Evolutionary conservation across 2,329 filamentous ascomycete species (phyloP), one percentile per base, ranked within the genome.

Genomic region (Ceratocystis papillata): DNA sequence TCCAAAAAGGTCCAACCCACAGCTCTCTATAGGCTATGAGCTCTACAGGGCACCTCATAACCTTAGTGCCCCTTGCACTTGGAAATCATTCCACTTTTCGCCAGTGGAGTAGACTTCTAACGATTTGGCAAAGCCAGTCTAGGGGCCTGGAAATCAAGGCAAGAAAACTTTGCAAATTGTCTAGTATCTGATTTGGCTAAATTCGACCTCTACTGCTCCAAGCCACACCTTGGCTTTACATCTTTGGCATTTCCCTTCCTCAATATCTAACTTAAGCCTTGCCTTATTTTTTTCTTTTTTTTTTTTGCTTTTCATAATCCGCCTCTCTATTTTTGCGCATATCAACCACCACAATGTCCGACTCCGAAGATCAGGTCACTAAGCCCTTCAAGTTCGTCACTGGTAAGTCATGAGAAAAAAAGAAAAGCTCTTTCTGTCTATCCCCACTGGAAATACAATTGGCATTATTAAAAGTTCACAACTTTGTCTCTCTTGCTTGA

Each of bases 301-400:
- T 57, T 67, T 57, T 44, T 55, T 41, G 22, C 41, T 28, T 33
- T 25, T 30, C 50, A 22, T 10, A 63, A 60, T 30, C 45, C 65
- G 60, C 41, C 37, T 62, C 48, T 20, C 48, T 41, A 41, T 41
- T 41, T 41, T 65, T 65, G 63, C 63, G 55, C 59, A 28, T 44
- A 64, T 68, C 48, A 64, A 76, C 76, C 75, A 79, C 79, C 84
- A 92, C 80, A 73, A 99, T 99, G 93, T 88, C 91, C 77, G 90
- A 95, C 80, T 87, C 89, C 74, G 82, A 85, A 76, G 74, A 78
- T 73, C 89, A 96, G 78, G 82, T 83, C 72, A 96, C 92, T 81
- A 99, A 96, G 87, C 95, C 95, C 79, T 99, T 99, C 88, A 99
- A 99, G 89, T 97, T 97, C 82, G 94, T 97, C 76, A 97, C 93